Conservation (phyloP, 1,284 basidiomycete genomes). For the Puccinia coronata region DNA sequence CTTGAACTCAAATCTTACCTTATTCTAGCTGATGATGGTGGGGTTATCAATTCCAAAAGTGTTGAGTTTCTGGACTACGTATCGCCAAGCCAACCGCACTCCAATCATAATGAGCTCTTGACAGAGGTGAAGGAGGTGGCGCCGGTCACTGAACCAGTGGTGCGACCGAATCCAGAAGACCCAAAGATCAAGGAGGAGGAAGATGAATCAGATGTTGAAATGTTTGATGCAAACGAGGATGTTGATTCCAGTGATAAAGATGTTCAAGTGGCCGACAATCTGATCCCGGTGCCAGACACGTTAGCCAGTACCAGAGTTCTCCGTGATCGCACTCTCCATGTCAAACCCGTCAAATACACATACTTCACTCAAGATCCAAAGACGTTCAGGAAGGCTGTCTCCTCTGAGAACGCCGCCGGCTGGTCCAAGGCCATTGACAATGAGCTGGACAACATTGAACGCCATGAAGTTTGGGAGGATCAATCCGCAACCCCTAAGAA, state of each 20-base stretch:
- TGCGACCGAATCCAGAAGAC: too few species aligned
- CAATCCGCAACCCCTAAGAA: neutral
- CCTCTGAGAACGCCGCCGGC: neutral
- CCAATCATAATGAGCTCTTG: neutral
- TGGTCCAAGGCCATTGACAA: neutral
- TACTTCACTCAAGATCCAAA: neutral
- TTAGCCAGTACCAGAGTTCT: too few species aligned
- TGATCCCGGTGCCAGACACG: too few species aligned
- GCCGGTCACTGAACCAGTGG: too few species aligned
- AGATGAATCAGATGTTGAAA: neutral
- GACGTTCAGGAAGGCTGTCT: neutral
- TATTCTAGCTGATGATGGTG: neutral
- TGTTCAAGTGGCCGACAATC: neutral
- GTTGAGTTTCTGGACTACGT: neutral
- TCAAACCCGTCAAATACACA: neutral
- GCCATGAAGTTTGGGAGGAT: neutral
- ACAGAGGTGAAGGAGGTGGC: too few species aligned
- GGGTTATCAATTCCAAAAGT: neutral
- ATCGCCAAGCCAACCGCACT: neutral
- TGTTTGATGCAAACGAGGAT: neutral
- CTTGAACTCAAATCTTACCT: slow-evolving; percentile 1
- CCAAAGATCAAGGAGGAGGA: neutral
- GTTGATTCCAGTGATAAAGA: neutral
- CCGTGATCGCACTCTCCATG: neutral
- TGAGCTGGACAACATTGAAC: neutral